Base-by-base conservation (phyloP, 31 red algal species). In the Odonthalia washingtoniensis region DNA sequence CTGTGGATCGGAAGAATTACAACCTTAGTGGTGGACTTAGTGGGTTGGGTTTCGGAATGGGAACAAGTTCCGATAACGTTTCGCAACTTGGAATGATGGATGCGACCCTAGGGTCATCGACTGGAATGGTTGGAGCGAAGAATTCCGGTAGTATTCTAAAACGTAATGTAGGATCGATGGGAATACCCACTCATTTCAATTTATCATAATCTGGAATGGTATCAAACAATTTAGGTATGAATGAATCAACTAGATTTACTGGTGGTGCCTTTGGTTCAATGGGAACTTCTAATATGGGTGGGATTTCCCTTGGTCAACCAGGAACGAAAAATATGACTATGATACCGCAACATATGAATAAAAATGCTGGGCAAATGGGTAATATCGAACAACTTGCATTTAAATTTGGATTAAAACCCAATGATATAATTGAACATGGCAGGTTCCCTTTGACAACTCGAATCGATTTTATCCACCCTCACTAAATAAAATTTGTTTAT, bases 51-150 rank as follows among this genome's bases (percentile, higher is more conserved):
- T 32, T 84, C 17, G 81, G 66, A 1, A 84, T 72, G 42, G 66
- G 21, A 32, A 70, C 35, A 9, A 61, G 35, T 40, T 38, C 21
- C 43, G 78, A 81, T 81, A 39, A 17, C 2, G 72, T 84, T 38
- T 84, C 81, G 3, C 64, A 84, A 1, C 43, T 84, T 16, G 65
- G 31, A 3, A 53, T 70, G 41, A 40, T 40, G 4, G 81, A 62
- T 14, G 60, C 67, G 30, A 42, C 40, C 66, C 30, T 46, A 60
- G 43, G 33, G 18, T 49, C 81, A 4, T 73, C 81, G 3, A 74
- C 41, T 41, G 66, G 62, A 65, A 84, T 84, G 66, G 33, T 40
- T 45, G 42, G 61, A 6, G 67, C 53, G 40, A 42, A 34, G 42
- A 70, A 70, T 72, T 27, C 63, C 28, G 49, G 2, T 33, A 33